Conservation (phyloP, 257 asterid genomes). For the Mentha longifolia region DNA sequence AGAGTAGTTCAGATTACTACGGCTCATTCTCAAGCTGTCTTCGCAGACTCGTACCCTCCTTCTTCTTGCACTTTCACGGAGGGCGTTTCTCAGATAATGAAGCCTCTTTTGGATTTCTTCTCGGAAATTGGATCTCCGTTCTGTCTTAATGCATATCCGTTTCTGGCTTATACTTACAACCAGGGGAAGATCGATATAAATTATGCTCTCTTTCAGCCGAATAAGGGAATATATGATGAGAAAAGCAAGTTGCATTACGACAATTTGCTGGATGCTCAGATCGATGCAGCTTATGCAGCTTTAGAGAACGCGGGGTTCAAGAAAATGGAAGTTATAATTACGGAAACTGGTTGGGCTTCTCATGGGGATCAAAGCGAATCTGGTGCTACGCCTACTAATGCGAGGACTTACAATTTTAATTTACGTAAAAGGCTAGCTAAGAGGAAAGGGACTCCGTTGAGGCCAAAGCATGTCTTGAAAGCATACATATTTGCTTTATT, state of each 20-base stretch:
- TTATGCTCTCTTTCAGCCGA: conserved; percentile 84
- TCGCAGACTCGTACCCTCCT: conserved; percentile 82
- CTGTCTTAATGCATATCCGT: conserved; percentile 92
- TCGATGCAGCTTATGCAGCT: conserved; percentile 95
- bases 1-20: conserved; percentile 71
- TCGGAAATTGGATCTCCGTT: conserved; percentile 80
- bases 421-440: conserved; percentile 80
- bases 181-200: conserved; percentile 73
- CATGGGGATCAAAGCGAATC: conserved; percentile 84
- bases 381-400: conserved; percentile 75
- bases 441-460: conserved; percentile 92
- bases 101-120: conserved; percentile 86
- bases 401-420: conserved; percentile 80
- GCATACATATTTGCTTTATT: conserved; percentile 90
- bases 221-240: conserved; percentile 63
- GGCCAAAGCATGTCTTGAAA: conserved; percentile 73
- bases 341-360: conserved; percentile 99
- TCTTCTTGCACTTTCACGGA: conserved; percentile 81
- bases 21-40: conserved; percentile 82
- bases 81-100: conserved; percentile 68
- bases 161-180: conserved; percentile 77
- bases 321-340: conserved; percentile 85
- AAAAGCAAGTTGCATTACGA: conserved; percentile 76
- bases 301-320: conserved; percentile 72
- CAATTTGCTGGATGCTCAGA: conserved; percentile 96